Percentiles rank a stretch among this genome's conserved stretches.
Evolutionary conservation across 78 protist species (phyloP).

Genomic region (Pigoraptor vietnamica): DNA sequence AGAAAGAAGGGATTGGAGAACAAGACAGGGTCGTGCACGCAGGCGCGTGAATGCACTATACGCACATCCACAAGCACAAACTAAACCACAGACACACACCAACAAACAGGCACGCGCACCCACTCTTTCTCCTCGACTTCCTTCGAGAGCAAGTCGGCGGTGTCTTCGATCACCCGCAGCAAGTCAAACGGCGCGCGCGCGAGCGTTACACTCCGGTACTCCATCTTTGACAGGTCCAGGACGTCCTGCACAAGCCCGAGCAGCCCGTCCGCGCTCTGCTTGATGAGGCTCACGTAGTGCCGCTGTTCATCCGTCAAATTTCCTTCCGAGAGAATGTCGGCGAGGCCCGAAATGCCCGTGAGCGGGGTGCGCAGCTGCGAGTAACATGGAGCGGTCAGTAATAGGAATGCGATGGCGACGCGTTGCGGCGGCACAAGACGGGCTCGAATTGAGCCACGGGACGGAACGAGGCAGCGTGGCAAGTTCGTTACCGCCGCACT

Average conservation of each 20-base stretch:
- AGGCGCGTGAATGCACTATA: no score
- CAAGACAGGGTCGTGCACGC: no score
- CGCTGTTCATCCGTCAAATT: not conserved
- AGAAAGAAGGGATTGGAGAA: no score
- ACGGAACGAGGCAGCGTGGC: no score
- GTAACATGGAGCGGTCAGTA: not conserved
- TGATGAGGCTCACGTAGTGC: not conserved
- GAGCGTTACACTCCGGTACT: not conserved
- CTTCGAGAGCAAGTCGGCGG: not conserved
- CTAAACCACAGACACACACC: no score
- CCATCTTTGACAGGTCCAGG: not conserved
- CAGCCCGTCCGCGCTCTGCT: not conserved
- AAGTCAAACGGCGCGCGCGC: not conserved
- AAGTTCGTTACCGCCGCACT: no score
- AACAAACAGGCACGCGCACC: no score
- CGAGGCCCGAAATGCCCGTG: not conserved
- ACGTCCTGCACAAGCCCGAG: not conserved
- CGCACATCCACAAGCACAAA: no score
- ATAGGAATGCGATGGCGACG: no score
- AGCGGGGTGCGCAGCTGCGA: not conserved
- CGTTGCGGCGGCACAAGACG: no score
- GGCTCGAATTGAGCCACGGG: no score
- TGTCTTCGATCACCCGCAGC: not conserved
- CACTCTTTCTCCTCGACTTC: not conserved
- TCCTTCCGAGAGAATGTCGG: not conserved